phyloP scores from a whole-genome alignment of 306 rosid genomes.

The Fragaria iinumae region DNA sequence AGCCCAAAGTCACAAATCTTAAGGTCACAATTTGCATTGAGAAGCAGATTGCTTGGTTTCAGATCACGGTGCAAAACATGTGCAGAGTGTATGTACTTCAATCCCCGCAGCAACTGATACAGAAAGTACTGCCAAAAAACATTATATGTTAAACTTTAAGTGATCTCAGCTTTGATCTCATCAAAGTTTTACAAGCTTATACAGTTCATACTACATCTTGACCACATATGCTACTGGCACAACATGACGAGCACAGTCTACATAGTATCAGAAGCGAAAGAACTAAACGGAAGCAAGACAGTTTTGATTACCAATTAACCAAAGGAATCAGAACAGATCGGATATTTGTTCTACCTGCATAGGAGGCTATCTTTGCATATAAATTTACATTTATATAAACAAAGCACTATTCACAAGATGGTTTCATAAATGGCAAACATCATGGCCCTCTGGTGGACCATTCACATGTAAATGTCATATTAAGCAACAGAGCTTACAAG shows the following conservation, averaged over 20 bases:
- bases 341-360: neutral
- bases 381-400: neutral
- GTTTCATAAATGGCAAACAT: neutral
- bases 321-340: neutral
- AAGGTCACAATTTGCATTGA: slow-evolving; percentile 62
- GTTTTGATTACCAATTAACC: neutral
- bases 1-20: slow-evolving; percentile 81
- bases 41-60: slow-evolving; percentile 68
- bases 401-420: neutral
- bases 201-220: neutral
- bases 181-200: neutral
- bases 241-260: neutral
- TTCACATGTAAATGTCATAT: neutral
- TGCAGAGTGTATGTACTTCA: slow-evolving; percentile 73
- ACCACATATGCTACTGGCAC: neutral
- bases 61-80: slow-evolving; percentile 73
- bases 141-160: slow-evolving; percentile 11
- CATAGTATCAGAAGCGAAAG: neutral
- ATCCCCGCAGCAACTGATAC: slow-evolving; percentile 61
- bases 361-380: neutral
- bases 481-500: neutral
- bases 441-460: neutral
- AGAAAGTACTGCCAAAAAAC: slow-evolving; percentile 51
- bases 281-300: neutral
- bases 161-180: neutral